Percentiles rank a stretch among this genome's conserved stretches.
Conservation (phyloP, 352 stramenopile species). For the Globisporangium nodosum region DNA sequence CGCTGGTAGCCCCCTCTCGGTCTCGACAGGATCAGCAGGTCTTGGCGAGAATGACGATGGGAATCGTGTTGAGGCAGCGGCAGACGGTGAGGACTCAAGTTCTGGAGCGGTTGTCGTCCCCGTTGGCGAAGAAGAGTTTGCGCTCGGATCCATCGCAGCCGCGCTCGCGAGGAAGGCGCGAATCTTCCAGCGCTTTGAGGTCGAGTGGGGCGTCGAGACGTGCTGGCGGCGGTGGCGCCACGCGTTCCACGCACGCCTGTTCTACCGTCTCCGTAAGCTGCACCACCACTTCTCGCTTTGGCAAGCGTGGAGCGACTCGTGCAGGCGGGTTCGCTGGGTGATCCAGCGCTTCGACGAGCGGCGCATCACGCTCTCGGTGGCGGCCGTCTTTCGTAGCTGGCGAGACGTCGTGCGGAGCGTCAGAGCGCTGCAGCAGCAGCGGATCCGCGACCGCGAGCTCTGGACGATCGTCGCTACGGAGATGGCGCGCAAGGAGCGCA, state of each 20-base stretch:
- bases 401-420: slow-evolving; percentile 30
- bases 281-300: slow-evolving; percentile 28
- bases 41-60: neutral
- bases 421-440: slow-evolving; percentile 38
- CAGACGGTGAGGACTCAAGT: neutral
- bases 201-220: slow-evolving; percentile 31
- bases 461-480: slow-evolving; percentile 53
- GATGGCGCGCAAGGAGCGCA: slow-evolving; percentile 35
- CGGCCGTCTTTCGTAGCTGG: slow-evolving; percentile 29
- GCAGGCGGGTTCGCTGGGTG: slow-evolving; percentile 13
- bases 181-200: slow-evolving; percentile 38
- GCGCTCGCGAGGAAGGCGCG: slow-evolving; percentile 33
- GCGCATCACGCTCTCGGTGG: slow-evolving; percentile 1
- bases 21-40: neutral
- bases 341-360: slow-evolving; percentile 3
- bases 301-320: slow-evolving; percentile 18
- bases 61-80: too few relatives aligned
- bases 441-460: slow-evolving; percentile 46
- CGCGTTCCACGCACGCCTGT: slow-evolving; percentile 54
- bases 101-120: neutral
- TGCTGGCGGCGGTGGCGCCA: slow-evolving; percentile 56
- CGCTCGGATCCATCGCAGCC: slow-evolving; percentile 10
- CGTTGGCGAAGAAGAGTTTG: neutral
- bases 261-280: slow-evolving; percentile 40
- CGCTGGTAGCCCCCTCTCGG: neutral